Conservation (phyloP, 345 rosid genomes). For the Eucalyptus pauciflora region DNA sequence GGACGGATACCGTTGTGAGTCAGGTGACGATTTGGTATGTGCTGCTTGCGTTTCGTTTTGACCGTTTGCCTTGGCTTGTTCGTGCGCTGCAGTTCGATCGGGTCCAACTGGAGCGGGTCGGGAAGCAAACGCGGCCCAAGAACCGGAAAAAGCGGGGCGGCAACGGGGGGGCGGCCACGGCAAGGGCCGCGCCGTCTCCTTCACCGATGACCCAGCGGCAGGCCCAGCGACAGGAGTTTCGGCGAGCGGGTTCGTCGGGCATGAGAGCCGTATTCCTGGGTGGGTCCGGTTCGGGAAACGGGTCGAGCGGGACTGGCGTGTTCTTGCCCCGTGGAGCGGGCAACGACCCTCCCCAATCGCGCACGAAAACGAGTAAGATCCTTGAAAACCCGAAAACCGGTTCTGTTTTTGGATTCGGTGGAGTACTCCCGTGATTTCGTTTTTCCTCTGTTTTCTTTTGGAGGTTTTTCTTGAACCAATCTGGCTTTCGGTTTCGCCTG, state of each 20-base stretch:
- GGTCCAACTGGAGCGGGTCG: neutral
- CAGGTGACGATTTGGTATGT: neutral
- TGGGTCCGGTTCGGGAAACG: constrained; percentile 26
- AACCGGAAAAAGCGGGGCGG: neutral
- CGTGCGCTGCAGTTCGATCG: neutral
- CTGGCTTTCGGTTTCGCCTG: neutral
- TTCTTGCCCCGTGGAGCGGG: constrained; percentile 60
- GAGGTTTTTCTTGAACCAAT: neutral
- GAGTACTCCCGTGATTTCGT: neutral
- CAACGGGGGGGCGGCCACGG: neutral
- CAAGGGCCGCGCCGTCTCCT: neutral
- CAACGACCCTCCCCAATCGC: constrained; percentile 25
- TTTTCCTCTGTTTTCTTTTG: neutral
- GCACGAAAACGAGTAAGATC: constrained; percentile 45
- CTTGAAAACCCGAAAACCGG: neutral
- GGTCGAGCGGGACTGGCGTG: constrained; percentile 82
- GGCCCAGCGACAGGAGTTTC: neutral
- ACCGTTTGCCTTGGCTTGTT: neutral
- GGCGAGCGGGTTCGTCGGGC: constrained; percentile 26
- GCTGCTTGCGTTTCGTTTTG: neutral
- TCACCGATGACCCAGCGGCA: neutral
- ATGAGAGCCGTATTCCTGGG: constrained; percentile 58
- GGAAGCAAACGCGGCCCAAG: neutral
- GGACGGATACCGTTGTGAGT: neutral
- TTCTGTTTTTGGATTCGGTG: neutral